Base-by-base conservation (phyloP, 169 alveolate genomes). In the Cryptosporidium felis region DNA sequence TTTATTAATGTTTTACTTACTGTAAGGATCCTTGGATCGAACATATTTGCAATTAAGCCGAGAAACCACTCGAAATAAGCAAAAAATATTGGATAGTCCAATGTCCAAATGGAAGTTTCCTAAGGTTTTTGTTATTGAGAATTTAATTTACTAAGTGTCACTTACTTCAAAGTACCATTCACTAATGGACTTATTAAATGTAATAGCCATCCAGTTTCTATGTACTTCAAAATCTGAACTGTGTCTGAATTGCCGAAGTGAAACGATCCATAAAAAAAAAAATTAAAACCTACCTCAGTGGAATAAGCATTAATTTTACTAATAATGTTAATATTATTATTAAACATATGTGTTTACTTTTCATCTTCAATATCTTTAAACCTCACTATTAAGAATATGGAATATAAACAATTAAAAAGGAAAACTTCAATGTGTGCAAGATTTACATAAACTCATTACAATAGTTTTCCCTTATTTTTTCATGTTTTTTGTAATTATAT, bases 191-290 rank as follows among this genome's bases (percentile, higher is more conserved):
- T 90, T 89, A 18, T 90, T 65, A 62, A 81, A 91, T 32, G 95
- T 92, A 59, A 94, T 88, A 38, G 97, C 94, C 91, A 92, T 91
- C 95, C 95, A 94, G 89, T 94, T 94, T 56, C 96, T 82, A 82
- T 94, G 96, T 23, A 94, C 96, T 81, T 94, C 96, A 90, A 92
- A 93, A 89, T 93, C 96, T 14, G 95, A 32, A 26, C 81, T 91
- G 44, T 65, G 62, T 9, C 81, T 65, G 34, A 18, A 34, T 28
- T 16, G 21, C 10, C 12, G n/a, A n/a, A n/a, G n/a, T n/a, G n/a
- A n/a, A n/a, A n/a, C 16, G 21, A 49, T 28, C 49, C n/a, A 45
- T 8, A 8, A 23, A 23, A 28, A 4, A 65, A 23, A 46, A 14
- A 32, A 12, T 12, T 16, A 45, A 10, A 23, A 65, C 81, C 32